Evolutionary conservation across 2,329 filamentous ascomycete genomes (phyloP).

Genomic region (Setomelanomma holmii): DNA sequence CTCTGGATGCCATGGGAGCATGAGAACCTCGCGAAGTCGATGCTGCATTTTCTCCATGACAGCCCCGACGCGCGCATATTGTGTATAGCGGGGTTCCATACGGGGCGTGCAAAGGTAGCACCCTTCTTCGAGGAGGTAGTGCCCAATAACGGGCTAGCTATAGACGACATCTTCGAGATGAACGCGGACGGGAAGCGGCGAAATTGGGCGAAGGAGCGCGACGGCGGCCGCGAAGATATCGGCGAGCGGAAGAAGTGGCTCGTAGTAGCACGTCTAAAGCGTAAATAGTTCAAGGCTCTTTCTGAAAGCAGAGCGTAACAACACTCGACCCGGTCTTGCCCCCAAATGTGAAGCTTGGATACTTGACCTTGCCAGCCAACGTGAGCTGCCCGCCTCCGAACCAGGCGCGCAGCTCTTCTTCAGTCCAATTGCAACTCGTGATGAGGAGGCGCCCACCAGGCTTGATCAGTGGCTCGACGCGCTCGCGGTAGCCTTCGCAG

Average conservation of each 20-base stretch:
- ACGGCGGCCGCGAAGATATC: slow-evolving; percentile 68
- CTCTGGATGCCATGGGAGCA: slow-evolving; percentile 80
- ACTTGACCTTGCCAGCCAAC: slow-evolving; percentile 74
- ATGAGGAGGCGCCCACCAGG: slow-evolving; percentile 78
- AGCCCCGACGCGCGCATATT: slow-evolving; percentile 61
- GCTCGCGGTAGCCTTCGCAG: slow-evolving; percentile 76
- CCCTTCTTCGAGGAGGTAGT: slow-evolving; percentile 68
- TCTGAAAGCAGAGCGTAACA: slow-evolving; percentile 82
- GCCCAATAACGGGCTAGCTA: slow-evolving; percentile 57
- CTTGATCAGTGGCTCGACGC: slow-evolving; percentile 72
- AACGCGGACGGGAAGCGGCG: slow-evolving; percentile 70
- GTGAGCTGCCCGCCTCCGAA: slow-evolving; percentile 68
- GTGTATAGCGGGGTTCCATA: slow-evolving; percentile 76
- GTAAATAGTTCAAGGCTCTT: slow-evolving; percentile 37
- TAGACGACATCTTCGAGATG: slow-evolving; percentile 73
- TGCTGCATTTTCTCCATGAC: slow-evolving; percentile 66
- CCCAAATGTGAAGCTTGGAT: slow-evolving; percentile 88
- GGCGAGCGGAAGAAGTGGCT: slow-evolving; percentile 73
- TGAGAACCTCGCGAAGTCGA: slow-evolving; percentile 67
- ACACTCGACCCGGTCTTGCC: slow-evolving; percentile 88
- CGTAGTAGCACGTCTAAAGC: slow-evolving; percentile 59
- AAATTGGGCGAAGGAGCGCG: slow-evolving; percentile 62
- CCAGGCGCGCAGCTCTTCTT: slow-evolving; percentile 82
- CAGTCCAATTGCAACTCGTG: slow-evolving; percentile 98
- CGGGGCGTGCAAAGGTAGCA: slow-evolving; percentile 70